Conservation (phyloP, 129 eudicot genomes). For the Logfia minima region DNA sequence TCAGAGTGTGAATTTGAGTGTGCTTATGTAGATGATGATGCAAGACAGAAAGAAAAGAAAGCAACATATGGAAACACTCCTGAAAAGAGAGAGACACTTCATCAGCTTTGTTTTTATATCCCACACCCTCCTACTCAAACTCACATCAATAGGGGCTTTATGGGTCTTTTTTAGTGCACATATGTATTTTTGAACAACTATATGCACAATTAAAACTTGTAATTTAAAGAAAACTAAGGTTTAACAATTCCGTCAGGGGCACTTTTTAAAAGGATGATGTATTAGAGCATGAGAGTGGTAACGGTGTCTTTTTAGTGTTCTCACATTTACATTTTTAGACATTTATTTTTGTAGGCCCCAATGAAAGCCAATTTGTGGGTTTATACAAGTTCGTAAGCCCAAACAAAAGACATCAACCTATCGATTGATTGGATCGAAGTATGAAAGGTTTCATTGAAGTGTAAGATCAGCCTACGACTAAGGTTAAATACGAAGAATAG, state of each 20-base stretch:
- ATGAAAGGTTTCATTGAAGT: no score
- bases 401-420: no score
- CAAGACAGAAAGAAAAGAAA: constrained; percentile 37
- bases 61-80: constrained; percentile 40
- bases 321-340: no score
- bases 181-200: background rate
- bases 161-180: background rate
- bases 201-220: background rate
- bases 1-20: constrained; percentile 16
- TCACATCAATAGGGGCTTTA: background rate
- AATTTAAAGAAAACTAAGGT: background rate
- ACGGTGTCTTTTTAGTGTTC: no score
- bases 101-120: constrained; percentile 33
- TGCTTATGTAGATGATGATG: constrained; percentile 28
- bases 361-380: no score
- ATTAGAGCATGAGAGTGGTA: no score
- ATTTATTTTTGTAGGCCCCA: no score
- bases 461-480: no score
- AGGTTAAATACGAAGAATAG: no score
- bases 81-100: constrained; percentile 33
- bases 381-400: no score
- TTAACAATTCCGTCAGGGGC: background rate
- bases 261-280: no score
- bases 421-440: no score
- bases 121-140: constrained; percentile 8